Percentiles rank a stretch among this genome's conserved stretches.
phyloP scores from a whole-genome alignment of 2,329 filamentous ascomycete genomes.

The Pseudogymnoascus sp. region DNA sequence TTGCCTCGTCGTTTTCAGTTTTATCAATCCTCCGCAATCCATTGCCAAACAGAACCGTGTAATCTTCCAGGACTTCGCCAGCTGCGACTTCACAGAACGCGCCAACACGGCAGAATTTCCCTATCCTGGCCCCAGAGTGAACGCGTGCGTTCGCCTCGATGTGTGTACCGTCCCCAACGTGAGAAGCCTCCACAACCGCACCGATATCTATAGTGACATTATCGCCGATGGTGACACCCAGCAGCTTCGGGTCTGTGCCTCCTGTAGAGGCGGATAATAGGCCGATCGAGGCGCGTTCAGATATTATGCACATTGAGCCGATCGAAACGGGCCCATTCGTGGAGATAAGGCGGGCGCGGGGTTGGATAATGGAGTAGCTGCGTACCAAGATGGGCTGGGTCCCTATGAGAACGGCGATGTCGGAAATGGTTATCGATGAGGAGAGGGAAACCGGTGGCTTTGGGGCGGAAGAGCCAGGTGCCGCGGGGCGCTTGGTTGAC shows the following conservation, averaged over 20 bases:
- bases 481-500: slow-evolving; percentile 38
- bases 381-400: slow-evolving; percentile 71
- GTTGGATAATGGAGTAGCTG: slow-evolving; percentile 75
- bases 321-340: slow-evolving; percentile 71
- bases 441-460: slow-evolving; percentile 56
- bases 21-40: slow-evolving; percentile 51
- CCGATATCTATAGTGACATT: slow-evolving; percentile 56
- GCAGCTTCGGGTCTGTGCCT: slow-evolving; percentile 16
- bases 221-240: slow-evolving; percentile 46
- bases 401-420: slow-evolving; percentile 58
- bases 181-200: slow-evolving; percentile 46
- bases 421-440: slow-evolving; percentile 52
- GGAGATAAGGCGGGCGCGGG: slow-evolving; percentile 71
- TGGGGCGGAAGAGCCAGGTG: slow-evolving; percentile 42
- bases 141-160: slow-evolving; percentile 55
- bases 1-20: slow-evolving; percentile 53
- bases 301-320: slow-evolving; percentile 73
- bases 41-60: slow-evolving; percentile 61
- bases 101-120: slow-evolving; percentile 65
- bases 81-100: slow-evolving; percentile 52
- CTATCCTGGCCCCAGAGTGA: slow-evolving; percentile 52
- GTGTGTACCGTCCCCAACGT: slow-evolving; percentile 45
- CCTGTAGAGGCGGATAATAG: slow-evolving; percentile 28
- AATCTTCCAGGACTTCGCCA: slow-evolving; percentile 53
- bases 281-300: slow-evolving; percentile 58